Base-by-base conservation (phyloP, 768 basidiomycete species). In the Calocybe gangraenosa region DNA sequence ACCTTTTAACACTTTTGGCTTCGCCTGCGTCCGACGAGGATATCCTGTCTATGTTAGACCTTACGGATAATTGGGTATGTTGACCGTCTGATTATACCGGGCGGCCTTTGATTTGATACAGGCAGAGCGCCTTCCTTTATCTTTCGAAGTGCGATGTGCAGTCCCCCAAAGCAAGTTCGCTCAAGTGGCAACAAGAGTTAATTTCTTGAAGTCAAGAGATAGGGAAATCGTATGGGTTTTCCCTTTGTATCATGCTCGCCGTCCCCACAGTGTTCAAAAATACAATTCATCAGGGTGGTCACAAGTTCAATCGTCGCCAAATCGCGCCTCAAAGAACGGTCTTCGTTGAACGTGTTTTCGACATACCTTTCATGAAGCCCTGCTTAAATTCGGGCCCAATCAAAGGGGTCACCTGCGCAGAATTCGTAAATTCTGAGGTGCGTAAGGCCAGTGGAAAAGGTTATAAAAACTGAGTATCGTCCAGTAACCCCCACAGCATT, bases 1-100 rank as follows among this genome's bases (percentile, higher is more conserved):
- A 84, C 47, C 71, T 87, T 39, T 73, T 85, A 47, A 60, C 63
- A 14, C 58, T 46, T 54, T 76, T 53, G 65, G 66, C 31, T 4
- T 63, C 58, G 14, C 32, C 51, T 4, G 47, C 45, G 5, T 51
- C 62, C 7, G 54, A 62, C 38, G 51, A 51, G 32, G 53, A 60
- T 11, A 44, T 65, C 5, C 9, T 37, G 15, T 23, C 45, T 33
- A 45, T 45, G 17, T 48, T 65, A 11, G 33, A 53, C n/a, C 34
- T 46, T 19, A 11, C 41, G 7, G 25, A 19, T 5, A 50, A 56
- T 22, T 65, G 63, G 55, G 55, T 47, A n/a, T 6, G 19, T 22
- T 31, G 25, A 18, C 32, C 23, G n/a, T 37, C 9, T 10, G 11
- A 11, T 30, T 25, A 7, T 33, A 17, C 18, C 34, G 19, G 11